Evolutionary conservation across 2,329 filamentous ascomycete genomes (phyloP), one percentile per base, ranked within the genome.

Genomic region (Zarea fungicola): DNA sequence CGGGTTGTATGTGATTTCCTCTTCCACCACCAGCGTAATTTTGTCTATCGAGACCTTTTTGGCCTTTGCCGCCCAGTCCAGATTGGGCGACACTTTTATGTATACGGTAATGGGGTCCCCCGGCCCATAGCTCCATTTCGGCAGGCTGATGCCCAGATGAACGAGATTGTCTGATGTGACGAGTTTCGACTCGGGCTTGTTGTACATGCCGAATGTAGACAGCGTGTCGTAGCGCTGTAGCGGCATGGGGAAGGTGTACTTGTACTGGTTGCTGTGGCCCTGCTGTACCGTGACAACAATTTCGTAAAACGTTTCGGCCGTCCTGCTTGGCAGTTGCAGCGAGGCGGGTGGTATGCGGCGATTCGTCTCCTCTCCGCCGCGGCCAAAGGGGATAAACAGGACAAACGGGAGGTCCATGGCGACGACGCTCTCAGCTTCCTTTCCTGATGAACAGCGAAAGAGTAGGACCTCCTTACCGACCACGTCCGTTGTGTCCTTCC

Each of bases 171-270:
- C 93, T 44, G 87, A 83, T 26, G 90, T 88, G 52, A 84, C 81
- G 60, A 95, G 86, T 49, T 89, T 89, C 51, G 86, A 87, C 67
- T 96, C 92, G 14, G 91, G 92, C 48, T 90, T 85, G 70, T 97
- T 97, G 74, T 97, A 99, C 93, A 97, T 97, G 68, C 93, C 93
- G 71, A 99, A 99, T 2, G 93, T 97, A 35, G 91, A 96, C 42
- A 99, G 75, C 1, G 92, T 99, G 67, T 99, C 93, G 72, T 97
- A 99, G 63, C 93, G 80, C 57, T 89, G 83, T 58, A 99, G 81
- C 1, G 92, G 92, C 32, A 97, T 87, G 1, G 93, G 89, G 58
- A 96, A 96, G 5, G 83, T 76, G 68, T 95, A 93, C 69, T 95
- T 95, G 68, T 88, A 89, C 69, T 96, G 89, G 53, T 88, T 83